A percentile compares a stretch with the other conserved stretches of the same genome.
Evolutionary conservation across 2,329 filamentous ascomycete genomes (phyloP).

Genomic region (Colletotrichum euphorbiae): DNA sequence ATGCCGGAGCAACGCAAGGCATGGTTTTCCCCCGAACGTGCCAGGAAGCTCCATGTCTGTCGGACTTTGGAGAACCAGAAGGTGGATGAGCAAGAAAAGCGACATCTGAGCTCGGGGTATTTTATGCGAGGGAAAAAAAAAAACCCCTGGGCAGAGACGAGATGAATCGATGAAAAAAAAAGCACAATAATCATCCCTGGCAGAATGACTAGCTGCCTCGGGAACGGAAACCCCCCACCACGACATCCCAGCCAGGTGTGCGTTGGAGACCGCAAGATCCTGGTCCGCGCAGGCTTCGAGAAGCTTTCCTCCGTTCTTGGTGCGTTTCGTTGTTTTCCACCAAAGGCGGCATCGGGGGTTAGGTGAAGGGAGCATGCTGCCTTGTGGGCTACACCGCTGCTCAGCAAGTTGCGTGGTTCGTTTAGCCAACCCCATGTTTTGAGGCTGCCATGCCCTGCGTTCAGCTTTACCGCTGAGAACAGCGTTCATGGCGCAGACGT

Average conservation of each 20-base stretch:
- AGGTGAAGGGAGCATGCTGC: too few species aligned
- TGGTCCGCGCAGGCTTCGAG: conserved; percentile 14
- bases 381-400: too few species aligned
- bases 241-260: conserved; percentile 3
- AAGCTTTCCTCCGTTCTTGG: neutral
- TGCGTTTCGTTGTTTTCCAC: too few species aligned
- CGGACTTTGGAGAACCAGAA: too few species aligned
- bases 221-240: neutral
- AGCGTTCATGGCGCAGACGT: too few species aligned
- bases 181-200: neutral
- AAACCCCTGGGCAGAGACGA: conserved; percentile 4
- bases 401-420: too few species aligned
- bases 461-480: too few species aligned
- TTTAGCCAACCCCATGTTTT: too few species aligned
- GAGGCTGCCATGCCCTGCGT: too few species aligned
- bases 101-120: too few species aligned
- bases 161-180: conserved; percentile 9
- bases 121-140: neutral
- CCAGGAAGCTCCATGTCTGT: conserved; percentile 6
- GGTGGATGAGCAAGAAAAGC: too few species aligned
- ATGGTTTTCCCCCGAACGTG: neutral
- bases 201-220: conserved; percentile 1
- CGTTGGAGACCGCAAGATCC: neutral
- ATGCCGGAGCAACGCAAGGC: neutral
- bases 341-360: too few species aligned